Base-by-base conservation (phyloP, 2,329 filamentous ascomycete genomes). In the Akanthomyces lecanii region DNA sequence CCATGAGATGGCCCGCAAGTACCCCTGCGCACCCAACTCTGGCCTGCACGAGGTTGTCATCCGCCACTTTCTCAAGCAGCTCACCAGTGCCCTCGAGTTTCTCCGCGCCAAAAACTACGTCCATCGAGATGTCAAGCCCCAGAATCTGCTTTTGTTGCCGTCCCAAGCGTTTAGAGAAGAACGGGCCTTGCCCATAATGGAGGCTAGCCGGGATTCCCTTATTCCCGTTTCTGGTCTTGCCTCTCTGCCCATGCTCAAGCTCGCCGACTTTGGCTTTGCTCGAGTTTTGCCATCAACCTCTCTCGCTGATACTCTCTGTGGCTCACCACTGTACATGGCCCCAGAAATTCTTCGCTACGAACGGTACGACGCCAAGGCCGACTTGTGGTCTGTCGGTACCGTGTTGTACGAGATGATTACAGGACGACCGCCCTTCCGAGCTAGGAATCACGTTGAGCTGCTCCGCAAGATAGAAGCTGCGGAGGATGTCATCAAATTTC, bases 221-320 rank as follows among this genome's bases (percentile, higher is more conserved):
- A 89, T 91, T 51, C 92, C 94, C 4, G 85, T 89, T 30, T 88
- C 89, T 30, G 95, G 95, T 8, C 79, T 99, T 36, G 82, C 86
- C 60, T 95, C 92, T 21, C 78, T 99, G 48, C 95, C 95, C 5
- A 96, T 98, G 89, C 85, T 99, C 65, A 99, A 99, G 78, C 88
- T 99, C 69, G 95, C 95, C 63, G 95, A 99, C 78, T 99, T 99
- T 72, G 95, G 95, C n/a, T 99, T 99, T 73, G 95, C 95, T 62
- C 88, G 95, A 62, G 92, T 96, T 62, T 79, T 99, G 55, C 94
- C 95, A 2, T 88, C 91, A 8, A 96, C 94, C 0, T 94, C 93
- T 5, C 83, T 99, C 66, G 95, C 95, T 12, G 95, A 99, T 74
- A 99, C 95, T 0, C 85, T 99, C 0, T 99, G 95, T 75, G 95